These are phyloP conservation scores for Xylaria castorea DNA, from an alignment of 495 filamentous ascomycete genomes.

Conservation along the genomic window DNA sequence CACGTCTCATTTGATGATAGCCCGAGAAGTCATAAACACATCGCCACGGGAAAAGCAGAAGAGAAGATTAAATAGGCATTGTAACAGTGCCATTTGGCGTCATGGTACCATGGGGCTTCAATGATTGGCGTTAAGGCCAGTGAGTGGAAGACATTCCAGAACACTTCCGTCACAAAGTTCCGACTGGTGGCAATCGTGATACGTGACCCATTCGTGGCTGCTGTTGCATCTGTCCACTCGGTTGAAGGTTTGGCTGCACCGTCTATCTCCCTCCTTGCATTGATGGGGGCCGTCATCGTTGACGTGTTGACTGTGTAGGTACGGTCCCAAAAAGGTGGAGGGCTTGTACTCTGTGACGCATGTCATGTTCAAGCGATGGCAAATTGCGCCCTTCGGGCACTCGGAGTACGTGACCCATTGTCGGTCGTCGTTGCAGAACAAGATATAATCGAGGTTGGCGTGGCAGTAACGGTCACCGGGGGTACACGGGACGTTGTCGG, in stretches of 20 bases:
- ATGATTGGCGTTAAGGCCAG: not conserved
- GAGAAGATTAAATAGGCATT: not conserved
- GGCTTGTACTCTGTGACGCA: conserved; percentile 9
- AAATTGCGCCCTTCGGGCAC: not conserved
- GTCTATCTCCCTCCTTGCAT: conserved; percentile 25
- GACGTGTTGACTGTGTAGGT: not conserved
- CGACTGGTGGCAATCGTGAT: conserved; percentile 24
- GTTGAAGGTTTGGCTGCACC: conserved; percentile 13
- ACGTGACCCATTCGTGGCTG: conserved; percentile 18
- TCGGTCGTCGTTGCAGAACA: conserved; percentile 19
- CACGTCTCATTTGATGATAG: not conserved
- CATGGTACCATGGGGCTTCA: not conserved
- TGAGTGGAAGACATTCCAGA: conserved; percentile 9
- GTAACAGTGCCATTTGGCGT: not conserved
- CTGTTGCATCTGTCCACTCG: conserved; percentile 23
- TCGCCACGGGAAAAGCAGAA: not conserved
- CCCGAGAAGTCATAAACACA: not conserved
- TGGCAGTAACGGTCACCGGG: conserved; percentile 23
- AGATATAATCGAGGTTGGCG: not conserved
- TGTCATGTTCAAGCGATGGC: conserved; percentile 11
- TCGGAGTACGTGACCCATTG: conserved; percentile 21
- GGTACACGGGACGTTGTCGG: not conserved
- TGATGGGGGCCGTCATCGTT: not conserved
- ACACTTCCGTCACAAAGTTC: conserved; percentile 1
- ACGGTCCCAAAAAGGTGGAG: not conserved